Base-by-base conservation (phyloP, 2,329 filamentous ascomycete genomes). In the Fusarium graminum region DNA sequence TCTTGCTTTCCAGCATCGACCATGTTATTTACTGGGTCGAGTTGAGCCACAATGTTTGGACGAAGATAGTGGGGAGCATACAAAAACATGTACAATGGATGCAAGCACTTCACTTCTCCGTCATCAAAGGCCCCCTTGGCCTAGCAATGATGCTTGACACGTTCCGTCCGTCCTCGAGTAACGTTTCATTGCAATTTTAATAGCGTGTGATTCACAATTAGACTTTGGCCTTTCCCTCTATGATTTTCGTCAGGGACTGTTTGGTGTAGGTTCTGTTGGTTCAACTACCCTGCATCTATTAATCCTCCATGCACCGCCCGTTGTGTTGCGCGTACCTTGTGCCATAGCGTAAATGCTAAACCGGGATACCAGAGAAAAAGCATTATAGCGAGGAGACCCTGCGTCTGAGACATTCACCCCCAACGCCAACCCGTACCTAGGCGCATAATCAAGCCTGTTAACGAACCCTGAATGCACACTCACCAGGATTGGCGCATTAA, bases 371-470 rank as follows among this genome's bases (percentile, higher is more conserved):
- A 30, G 16, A 10, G 9, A 25, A 57, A 52, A 29, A 57, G 17
- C 30, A 62, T 42, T 36, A 53, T 19, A 29, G 14, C 58, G 11
- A 44, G 64, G 51, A 53, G 25, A 58, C 41, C 60, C 65, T 46
- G 41, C 42, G 46, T 47, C 36, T 57, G 19, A 65, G 22, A 36
- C 51, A 26, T 53, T 53, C 38, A 42, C 34, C 22, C 59, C 22
- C 59, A 52, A 59, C 38, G n/a, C 40, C 43, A 22, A 59, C 17
- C 41, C 26, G 57, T 51, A 45, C 26, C 41, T 51, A 40, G 40
- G 39, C 57, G 60, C 65, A 67, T 58, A 39, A 65, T 40, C 55
- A 45, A 56, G 64, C 65, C 50, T 17, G 54, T 40, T 34, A 32
- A 40, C 41, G 26, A 62, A 61, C 43, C 51, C 59, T 55, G 38